Evolutionary conservation across 148 eudicot genomes (phyloP).

Genomic region (Drosera capensis): DNA sequence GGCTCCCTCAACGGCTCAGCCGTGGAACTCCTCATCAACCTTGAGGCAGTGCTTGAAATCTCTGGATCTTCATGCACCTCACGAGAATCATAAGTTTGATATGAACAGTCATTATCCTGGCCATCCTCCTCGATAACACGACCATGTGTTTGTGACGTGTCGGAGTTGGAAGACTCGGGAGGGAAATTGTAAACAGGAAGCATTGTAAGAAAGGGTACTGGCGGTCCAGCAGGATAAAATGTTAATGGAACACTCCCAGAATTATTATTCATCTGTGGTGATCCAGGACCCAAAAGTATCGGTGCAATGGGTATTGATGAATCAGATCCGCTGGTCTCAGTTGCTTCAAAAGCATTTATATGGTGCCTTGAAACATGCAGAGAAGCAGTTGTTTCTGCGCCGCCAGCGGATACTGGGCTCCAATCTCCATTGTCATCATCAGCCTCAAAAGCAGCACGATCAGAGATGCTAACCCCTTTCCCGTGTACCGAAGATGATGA

Average conservation of each 20-base stretch:
- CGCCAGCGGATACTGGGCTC: conserved; percentile 12
- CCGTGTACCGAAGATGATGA: conserved; percentile 22
- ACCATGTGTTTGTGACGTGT: conserved; percentile 21
- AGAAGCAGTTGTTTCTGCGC: conserved; percentile 21
- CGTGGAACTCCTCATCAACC: conserved; percentile 13
- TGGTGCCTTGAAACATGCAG: conserved; percentile 20
- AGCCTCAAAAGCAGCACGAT: conserved; percentile 14
- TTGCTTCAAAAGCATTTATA: conserved; percentile 26
- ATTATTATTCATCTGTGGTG: conserved; percentile 34
- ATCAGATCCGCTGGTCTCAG: conserved; percentile 42
- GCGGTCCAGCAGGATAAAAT: conserved; percentile 74
- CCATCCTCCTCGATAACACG: conserved; percentile 26
- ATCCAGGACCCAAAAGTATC: conserved; percentile 31
- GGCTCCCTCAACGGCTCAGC: conserved; percentile 20
- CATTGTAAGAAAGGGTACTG: conserved; percentile 70
- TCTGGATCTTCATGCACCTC: conserved; percentile 23
- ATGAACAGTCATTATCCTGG: conserved; percentile 18
- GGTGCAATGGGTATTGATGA: conserved; percentile 38
- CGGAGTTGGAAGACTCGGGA: conserved; percentile 28
- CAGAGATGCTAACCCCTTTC: conserved; percentile 30
- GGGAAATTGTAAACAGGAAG: conserved; percentile 40
- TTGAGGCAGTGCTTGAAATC: conserved; percentile 16
- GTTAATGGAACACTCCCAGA: conserved; percentile 25
- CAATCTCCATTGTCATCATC: conserved; percentile 37
- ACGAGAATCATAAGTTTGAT: conserved; percentile 19